phyloP scores from a whole-genome alignment of 2,329 filamentous ascomycete species.

The Scolecobasidium constrictum region DNA sequence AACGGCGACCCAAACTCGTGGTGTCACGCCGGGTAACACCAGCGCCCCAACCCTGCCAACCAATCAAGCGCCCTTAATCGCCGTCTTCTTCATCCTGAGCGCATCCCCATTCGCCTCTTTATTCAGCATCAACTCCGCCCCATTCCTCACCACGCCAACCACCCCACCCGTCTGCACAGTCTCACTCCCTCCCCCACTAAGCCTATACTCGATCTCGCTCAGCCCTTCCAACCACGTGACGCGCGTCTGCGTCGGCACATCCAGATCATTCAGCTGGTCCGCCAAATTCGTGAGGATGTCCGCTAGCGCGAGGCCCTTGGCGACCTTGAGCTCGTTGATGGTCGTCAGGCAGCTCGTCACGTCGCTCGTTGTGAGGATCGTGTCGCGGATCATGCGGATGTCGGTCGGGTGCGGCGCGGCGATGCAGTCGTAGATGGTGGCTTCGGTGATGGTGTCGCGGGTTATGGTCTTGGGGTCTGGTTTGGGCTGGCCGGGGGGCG shows the following conservation, averaged over 20 bases:
- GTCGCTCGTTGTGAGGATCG: constrained; percentile 72
- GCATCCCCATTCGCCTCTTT: too few species aligned
- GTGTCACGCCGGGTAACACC: too few species aligned
- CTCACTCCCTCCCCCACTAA: constrained; percentile 82
- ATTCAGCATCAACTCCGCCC: constrained; percentile 59
- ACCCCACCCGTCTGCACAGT: constrained; percentile 83
- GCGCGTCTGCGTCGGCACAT: constrained; percentile 78
- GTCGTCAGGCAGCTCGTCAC: constrained; percentile 82
- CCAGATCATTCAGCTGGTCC: constrained; percentile 71
- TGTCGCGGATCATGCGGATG: constrained; percentile 72
- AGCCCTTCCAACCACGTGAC: constrained; percentile 86
- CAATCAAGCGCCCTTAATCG: too few species aligned
- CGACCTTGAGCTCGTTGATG: constrained; percentile 75
- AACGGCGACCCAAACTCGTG: too few species aligned
- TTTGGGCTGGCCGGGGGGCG: constrained; percentile 35
- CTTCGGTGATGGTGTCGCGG: constrained; percentile 80
- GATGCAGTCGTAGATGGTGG: constrained; percentile 92
- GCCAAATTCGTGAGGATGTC: constrained; percentile 84
- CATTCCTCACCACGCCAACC: constrained; percentile 77
- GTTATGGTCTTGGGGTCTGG: constrained; percentile 48
- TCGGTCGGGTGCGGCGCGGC: constrained; percentile 87
- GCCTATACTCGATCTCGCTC: constrained; percentile 83
- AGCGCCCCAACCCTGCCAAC: too few species aligned
- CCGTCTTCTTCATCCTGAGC: too few species aligned
- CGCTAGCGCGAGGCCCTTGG: constrained; percentile 78